Evolutionary conservation across 2,329 filamentous ascomycete genomes (phyloP), one percentile per base, ranked within the genome.

Genomic region (Metarhizium humberi): DNA sequence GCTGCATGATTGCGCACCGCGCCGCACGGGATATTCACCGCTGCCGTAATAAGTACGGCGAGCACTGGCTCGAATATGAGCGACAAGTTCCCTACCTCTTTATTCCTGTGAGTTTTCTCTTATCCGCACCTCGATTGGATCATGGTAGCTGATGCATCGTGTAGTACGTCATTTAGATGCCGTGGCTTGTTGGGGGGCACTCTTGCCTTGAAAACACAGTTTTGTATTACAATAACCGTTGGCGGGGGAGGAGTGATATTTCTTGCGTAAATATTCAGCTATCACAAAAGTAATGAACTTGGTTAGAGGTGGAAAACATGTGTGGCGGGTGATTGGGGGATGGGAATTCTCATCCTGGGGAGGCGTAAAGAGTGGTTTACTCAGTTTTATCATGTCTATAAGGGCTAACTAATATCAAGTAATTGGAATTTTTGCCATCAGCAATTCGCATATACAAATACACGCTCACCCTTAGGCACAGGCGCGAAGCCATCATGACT

Each of bases 31-130:
- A 95, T 68, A 90, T 92, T 59, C 77, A 86, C 66, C 80, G 85
- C 60, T 95, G 90, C 71, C 82, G 83, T 58, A 77, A 75, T 65
- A 92, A 90, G 77, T 95, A 95, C 71, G 90, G 88, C 3, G 85
- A 89, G 59, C 84, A 85, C 34, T 95, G 90, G 90, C 73, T 77
- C 30, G 85, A 92, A 75, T 95, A 94, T 66, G 86, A 89, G 75
- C 81, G 78, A 72, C 77, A 79, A 64, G 88, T 92, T 51, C 90
- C 90, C 20, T 92, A 91, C 69, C 75, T 94, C 54, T 94, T 95
- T 69, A 90, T 95, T 74, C 90, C 90, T 42, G 76, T 79, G 64
- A 67, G 73, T 70, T 8, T 25, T 34, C 8, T 7, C 14, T 30
- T 18, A 16, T 13, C 30, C 30, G 25, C 25, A 1, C 25, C 20